Evolutionary conservation across 1,139 yeast species (phyloP).

Genomic region (Geotrichum macrosporum): DNA sequence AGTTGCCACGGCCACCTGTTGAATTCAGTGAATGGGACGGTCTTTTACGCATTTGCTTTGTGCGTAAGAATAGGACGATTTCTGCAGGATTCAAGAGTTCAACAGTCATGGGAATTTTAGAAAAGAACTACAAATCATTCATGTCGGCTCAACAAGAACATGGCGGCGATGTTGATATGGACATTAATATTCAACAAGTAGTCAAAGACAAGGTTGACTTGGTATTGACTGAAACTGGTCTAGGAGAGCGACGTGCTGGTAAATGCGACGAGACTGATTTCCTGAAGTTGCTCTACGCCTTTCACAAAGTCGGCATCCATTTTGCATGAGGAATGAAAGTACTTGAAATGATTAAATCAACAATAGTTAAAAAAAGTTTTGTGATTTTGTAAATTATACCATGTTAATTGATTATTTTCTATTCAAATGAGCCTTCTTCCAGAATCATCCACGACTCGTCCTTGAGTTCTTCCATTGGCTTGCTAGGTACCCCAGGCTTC

Average conservation of each 20-base stretch:
- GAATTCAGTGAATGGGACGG: conserved; percentile 98
- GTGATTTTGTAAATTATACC: too few species aligned
- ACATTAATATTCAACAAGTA: conserved; percentile 26
- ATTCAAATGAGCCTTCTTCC: background rate
- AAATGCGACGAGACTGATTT: conserved; percentile 95
- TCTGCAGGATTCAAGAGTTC: conserved; percentile 87
- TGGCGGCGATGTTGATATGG: conserved; percentile 16
- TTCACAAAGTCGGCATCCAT: conserved; percentile 96
- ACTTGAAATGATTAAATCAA: too few species aligned
- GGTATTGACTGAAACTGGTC: conserved; percentile 67
- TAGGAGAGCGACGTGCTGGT: conserved; percentile 83
- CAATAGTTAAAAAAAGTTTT: background rate
- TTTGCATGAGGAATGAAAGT: conserved; percentile 57
- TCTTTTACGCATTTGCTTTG: conserved; percentile 79
- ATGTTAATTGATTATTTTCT: too few species aligned
- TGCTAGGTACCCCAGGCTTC: background rate
- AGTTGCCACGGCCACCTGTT: conserved; percentile 84
- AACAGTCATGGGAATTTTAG: conserved; percentile 79
- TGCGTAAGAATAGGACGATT: conserved; percentile 86
- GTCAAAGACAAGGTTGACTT: conserved; percentile 19
- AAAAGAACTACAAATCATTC: conserved; percentile 79
- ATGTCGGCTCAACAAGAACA: conserved; percentile 46
- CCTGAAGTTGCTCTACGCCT: conserved; percentile 78
- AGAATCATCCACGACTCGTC: background rate
- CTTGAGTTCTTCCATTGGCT: background rate